Base-by-base conservation (phyloP, 228 moss, liverwort and hornwort genomes). In the Sphagnum fallax region DNA sequence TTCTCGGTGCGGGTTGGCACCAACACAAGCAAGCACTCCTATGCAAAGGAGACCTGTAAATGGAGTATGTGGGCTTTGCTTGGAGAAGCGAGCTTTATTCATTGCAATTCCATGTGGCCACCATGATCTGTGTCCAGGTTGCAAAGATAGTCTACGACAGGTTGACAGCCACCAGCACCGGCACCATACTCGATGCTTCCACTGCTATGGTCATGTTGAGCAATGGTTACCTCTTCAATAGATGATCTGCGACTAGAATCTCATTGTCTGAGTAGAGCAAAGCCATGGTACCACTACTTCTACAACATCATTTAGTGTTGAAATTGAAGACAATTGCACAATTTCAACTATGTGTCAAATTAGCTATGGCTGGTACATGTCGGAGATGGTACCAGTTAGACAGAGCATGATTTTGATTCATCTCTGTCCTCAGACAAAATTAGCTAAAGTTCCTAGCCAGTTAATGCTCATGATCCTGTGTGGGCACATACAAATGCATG, bases 151-250 rank as follows among this genome's bases (percentile, higher is more conserved):
- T 15, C 71, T 90, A 71, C 74, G 76, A 14, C 86, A 83, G 71
- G 75, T 77, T 62, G 83, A 32, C 32, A 32, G 32, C 32, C 32
- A 32, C 32, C 32, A 32, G 32, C 32, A 80, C 55, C 73, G 78
- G 60, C 83, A 73, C 67, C 73, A 63, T 32, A 71, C 76, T 51
- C 84, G 81, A 51, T 94, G 94, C 74, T 81, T 82, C 69, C 74
- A 87, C 10, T 95, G 95, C 71, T 74, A 75, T 48, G 80, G 70
- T 66, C 74, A 72, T 49, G 92, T 95, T 53, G 88, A 95, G 74
- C 78, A 92, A 69, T 95, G 95, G 95, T 85, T 95, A 74, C 90
- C 95, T 72, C 79, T 95, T 75, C 88, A 95, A 71, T 95, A 70
- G 65, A 32, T 32, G 32, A 32, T 32, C 32, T 32, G 32, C 2